A percentile compares a stretch with the other conserved stretches of the same genome.
Evolutionary conservation across 306 rosid genomes (phyloP).

Genomic region (Quercus aquifolioides): DNA sequence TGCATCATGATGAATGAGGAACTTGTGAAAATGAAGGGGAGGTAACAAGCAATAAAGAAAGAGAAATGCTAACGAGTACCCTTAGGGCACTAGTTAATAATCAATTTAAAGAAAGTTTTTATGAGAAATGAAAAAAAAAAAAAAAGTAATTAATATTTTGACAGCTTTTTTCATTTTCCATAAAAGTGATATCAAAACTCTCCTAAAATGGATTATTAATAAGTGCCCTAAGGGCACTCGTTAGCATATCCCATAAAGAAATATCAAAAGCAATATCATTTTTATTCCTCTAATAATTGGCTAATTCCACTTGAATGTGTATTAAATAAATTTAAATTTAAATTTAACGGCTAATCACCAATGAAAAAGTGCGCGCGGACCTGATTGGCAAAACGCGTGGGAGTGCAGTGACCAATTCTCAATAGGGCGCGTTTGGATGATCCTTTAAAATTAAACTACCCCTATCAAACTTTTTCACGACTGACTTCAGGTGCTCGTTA

Average conservation of each 20-base stretch:
- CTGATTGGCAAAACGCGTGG: neutral
- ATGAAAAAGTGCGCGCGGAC: neutral
- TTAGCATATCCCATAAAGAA: neutral
- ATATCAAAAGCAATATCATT: neutral
- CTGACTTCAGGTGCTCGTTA: no score
- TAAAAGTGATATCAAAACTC: no score
- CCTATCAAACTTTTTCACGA: no score
- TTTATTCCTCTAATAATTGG: neutral
- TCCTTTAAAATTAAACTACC: neutral
- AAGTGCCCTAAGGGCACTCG: no score
- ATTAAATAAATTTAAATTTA: neutral
- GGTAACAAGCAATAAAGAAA: neutral
- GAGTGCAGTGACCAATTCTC: neutral
- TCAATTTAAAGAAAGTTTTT: no score
- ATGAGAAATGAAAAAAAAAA: no score
- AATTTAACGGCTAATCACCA: neutral
- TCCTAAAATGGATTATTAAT: no score
- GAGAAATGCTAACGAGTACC: no score
- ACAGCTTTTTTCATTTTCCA: no score
- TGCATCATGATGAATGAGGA: neutral
- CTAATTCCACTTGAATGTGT: neutral
- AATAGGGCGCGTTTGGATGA: neutral
- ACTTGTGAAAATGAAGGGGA: neutral
- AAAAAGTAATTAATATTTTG: no score
- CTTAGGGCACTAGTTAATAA: no score